Base-by-base conservation (phyloP, 257 asterid genomes). In the Solanum lycopersicoides region DNA sequence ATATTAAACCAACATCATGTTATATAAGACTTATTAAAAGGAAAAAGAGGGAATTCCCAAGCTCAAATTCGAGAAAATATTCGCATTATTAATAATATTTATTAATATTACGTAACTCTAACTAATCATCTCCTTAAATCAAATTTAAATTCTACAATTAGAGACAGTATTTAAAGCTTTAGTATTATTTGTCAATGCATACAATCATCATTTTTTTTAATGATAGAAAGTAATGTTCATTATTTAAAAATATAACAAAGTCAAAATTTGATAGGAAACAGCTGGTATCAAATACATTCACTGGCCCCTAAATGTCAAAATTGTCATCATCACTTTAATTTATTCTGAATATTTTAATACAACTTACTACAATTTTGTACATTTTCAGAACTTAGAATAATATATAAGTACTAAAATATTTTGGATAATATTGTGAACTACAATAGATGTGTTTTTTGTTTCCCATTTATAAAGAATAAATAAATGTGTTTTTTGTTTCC, bases 211-310 rank as follows among this genome's bases (percentile, higher is more conserved):
- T 84, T 42, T 14, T 47, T 80, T 7, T 82, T 66, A 91, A 86
- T 89, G 88, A 87, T 88, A 42, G 13, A 87, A 89, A 69, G 91
- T 88, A 83, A 72, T 86, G 47, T n/a, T 45, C 88, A 87, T 86
- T 83, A 87, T 90, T 83, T 77, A 30, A 88, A 66, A 44, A 14
- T 12, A 21, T 1, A 71, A 18, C 28, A 9, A 89, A 87, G 92
- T 89, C 93, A 92, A 89, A 73, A 79, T 73, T 74, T 83, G 88
- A 83, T 83, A 83, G 82, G 86, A 83, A 83, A 89, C 84, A 86
- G 86, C 63, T 76, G 87, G 41, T 35, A 82, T 41, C 66, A 85
- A 50, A 83, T 65, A 41, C 39, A 60, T 18, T 39, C 77, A 39
- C 77, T 34, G 85, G 85, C 18, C 44, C 44, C 65, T 56, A 56